Conservation (phyloP, 2,329 filamentous ascomycete species). For the Samsoniella hepiali region DNA sequence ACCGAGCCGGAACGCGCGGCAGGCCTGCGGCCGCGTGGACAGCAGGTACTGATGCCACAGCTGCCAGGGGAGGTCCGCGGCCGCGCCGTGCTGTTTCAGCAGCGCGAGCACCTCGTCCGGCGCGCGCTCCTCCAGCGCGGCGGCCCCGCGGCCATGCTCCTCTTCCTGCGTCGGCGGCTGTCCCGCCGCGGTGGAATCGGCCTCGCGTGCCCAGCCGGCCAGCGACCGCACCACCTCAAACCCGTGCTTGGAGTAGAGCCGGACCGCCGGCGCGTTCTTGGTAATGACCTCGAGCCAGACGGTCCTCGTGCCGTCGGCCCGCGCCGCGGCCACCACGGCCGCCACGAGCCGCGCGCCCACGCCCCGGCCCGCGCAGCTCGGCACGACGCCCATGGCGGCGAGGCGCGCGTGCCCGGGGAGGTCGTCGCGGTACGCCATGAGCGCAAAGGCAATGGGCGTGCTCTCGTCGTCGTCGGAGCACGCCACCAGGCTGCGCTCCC, state of each 20-base stretch:
- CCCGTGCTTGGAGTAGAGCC: constrained; percentile 22
- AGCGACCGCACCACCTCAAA: constrained; percentile 21
- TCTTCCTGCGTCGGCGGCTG: background rate
- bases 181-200: background rate
- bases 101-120: constrained; percentile 21
- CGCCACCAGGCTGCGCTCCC: constrained; percentile 19
- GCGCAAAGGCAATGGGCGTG: constrained; percentile 22
- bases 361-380: constrained; percentile 20
- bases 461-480: constrained; percentile 6
- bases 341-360: constrained; percentile 19
- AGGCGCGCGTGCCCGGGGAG: constrained; percentile 23
- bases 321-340: constrained; percentile 19
- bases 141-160: background rate
- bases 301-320: constrained; percentile 13
- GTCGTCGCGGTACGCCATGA: constrained; percentile 23
- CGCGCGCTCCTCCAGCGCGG: constrained; percentile 11
- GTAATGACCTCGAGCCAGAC: constrained; percentile 26
- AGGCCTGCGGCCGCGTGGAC: constrained; percentile 5
- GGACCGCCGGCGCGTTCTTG: constrained; percentile 21
- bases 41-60: constrained; percentile 15
- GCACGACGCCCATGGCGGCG: constrained; percentile 23
- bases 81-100: constrained; percentile 13
- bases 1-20: constrained; percentile 21
- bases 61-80: constrained; percentile 23
- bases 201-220: constrained; percentile 19